Base-by-base conservation (phyloP, 2,329 filamentous ascomycete genomes). In the Xylariaceae sp. region DNA sequence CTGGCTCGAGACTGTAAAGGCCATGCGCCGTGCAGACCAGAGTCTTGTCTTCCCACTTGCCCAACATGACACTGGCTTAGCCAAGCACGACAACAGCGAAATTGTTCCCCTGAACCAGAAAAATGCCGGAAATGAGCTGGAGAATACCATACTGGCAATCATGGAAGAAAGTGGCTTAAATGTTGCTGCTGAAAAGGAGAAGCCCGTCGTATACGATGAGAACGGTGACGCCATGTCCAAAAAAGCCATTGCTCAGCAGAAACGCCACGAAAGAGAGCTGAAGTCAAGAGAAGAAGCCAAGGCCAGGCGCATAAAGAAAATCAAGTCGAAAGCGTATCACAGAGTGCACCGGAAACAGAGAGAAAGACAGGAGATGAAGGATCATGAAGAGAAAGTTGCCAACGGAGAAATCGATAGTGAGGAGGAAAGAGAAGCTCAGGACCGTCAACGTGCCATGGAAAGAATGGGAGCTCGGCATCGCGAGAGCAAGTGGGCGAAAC, bases 321-420 rank as follows among this genome's bases (percentile, higher is more conserved):
- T 99, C 75, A 99, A 99, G 79, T 95, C 89, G 68, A 99, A 97
- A 71, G 83, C 91, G 0, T 99, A 96, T 68, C 89, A 93, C 50
- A 87, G 92, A 42, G 87, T 97, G 13, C 93, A 97, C 71, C 85
- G 93, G 36, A 96, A 88, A 67, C 89, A 85, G 69, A 63, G 76
- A 61, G 71, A 79, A 59, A 75, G 80, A 50, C 69, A 83, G 55
- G 70, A 84, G 68, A 73, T 76, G 66, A 80, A 78, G 14, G 69
- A 74, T 14, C 72, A 72, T 16, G 78, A 80, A 64, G 78, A 65
- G 50, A 76, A 77, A 70, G 78, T 76, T 16, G 82, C 80, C 46
- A 79, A 79, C 11, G 81, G 81, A 18, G 79, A 81, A 60, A 74
- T 83, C 19, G 82, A 83, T 60, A 89, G 86, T 1, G 82, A 86